Base-by-base conservation (phyloP, 106 monocot genomes). In the Dendrobium catenatum region DNA sequence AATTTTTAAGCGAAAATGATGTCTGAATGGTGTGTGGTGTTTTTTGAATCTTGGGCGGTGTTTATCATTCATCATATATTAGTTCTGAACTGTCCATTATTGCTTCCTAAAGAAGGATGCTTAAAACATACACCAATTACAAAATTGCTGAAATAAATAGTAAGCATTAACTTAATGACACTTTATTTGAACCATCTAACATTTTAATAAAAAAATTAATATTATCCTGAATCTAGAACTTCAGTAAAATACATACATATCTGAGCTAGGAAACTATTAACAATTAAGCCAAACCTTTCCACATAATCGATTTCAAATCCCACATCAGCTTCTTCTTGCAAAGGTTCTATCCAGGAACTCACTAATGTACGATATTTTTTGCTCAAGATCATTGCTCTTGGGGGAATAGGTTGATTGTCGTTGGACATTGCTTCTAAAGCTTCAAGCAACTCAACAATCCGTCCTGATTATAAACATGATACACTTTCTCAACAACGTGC, bases 341-440 rank as follows among this genome's bases (percentile, higher is more conserved):
- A 76, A 82, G 98, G 98, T 85, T 98, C 98, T 81, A 98, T 98
- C 98, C 98, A 98, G 54, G 98, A 95, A 82, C 98, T 98, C 55
- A 98, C 98, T 66, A 98, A 66, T 56, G 98, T 91, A 68, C 98
- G 90, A 55, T 98, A 98, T 86, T 98, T 98, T 86, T 88, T 94
- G 86, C 82, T 98, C 76, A 95, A 86, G 48, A 98, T 95, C 98
- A 98, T 98, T 80, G 93, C 94, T 79, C 98, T 89, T 66, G 89
- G 84, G 70, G 88, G 81, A 81, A 98, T 93, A 42, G 67, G 84
- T 80, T 95, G 98, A 83, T 91, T 88, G 77, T 98, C 98, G 26
- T 86, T 87, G 55, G 84, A 78, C 98, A 98, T 98, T 73, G 94
- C 88, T 85, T 98, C 98, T 77, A 98, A 83, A 83, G 98, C 98